Conservation (phyloP, 2,329 filamentous ascomycete genomes). For the Aaosphaeria arxii region DNA sequence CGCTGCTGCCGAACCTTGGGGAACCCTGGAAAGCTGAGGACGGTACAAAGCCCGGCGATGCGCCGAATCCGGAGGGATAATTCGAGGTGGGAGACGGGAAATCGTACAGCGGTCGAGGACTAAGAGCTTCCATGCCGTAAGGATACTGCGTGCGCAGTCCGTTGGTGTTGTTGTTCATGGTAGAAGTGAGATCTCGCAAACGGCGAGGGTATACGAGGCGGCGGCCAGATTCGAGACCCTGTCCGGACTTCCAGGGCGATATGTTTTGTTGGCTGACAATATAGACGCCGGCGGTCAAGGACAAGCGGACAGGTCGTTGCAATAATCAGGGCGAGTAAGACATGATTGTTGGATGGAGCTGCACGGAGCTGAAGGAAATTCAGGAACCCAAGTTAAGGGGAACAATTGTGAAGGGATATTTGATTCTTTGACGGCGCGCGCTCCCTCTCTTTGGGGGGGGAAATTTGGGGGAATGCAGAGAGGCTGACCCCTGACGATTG, state of each 20-base stretch:
- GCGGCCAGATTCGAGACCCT: too few relatives aligned
- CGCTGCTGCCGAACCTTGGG: conserved; percentile 33
- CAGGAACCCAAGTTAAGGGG: background rate
- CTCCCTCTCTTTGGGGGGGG: background rate
- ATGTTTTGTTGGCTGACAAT: too few relatives aligned
- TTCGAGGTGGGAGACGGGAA: conserved; percentile 38
- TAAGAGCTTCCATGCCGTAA: conserved; percentile 28
- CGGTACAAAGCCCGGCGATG: conserved; percentile 28
- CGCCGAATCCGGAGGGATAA: conserved; percentile 32
- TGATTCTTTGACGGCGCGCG: background rate
- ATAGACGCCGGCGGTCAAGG: too few relatives aligned
- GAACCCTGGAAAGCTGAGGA: conserved; percentile 36
- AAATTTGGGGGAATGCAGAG: background rate
- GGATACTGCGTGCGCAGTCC: conserved; percentile 34
- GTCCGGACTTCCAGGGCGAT: too few relatives aligned
- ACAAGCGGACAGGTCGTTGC: too few relatives aligned
- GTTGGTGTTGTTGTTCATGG: conserved; percentile 25
- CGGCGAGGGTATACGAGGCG: too few relatives aligned
- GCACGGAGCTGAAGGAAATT: too few relatives aligned
- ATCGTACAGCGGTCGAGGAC: conserved; percentile 32
- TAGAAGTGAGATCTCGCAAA: background rate
- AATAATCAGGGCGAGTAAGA: too few relatives aligned
- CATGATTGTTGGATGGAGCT: too few relatives aligned
- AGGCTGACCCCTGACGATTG: too few relatives aligned
- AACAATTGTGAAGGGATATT: background rate